A percentile compares a stretch with the other conserved stretches of the same genome.
These are phyloP conservation scores for Xylariaceae sp. DNA, from an alignment of 2,329 filamentous ascomycete species.

Conservation along the genomic window DNA sequence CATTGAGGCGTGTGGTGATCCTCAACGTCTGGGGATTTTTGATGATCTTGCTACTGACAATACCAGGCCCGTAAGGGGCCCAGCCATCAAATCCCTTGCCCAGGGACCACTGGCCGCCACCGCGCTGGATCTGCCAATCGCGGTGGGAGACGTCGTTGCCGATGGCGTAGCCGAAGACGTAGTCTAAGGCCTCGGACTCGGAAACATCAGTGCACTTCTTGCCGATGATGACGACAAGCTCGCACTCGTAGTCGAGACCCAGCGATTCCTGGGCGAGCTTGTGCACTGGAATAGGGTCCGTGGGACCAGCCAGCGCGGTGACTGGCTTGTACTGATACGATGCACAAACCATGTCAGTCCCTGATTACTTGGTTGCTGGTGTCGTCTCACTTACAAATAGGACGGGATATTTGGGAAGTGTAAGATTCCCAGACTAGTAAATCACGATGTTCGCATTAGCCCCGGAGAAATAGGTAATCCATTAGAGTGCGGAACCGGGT, in stretches of 20 bases:
- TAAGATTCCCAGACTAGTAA: constrained; percentile 54
- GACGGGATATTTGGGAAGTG: constrained; percentile 66
- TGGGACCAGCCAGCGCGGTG: constrained; percentile 61
- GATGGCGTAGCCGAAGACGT: constrained; percentile 70
- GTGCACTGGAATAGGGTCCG: constrained; percentile 63
- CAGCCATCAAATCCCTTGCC: constrained; percentile 74
- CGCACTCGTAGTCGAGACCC: constrained; percentile 77
- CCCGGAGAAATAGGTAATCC: neutral
- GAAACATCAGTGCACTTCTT: constrained; percentile 61
- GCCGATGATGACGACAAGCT: constrained; percentile 70
- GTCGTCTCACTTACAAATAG: constrained; percentile 54
- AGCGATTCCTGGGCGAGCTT: constrained; percentile 59
- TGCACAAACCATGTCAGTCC: neutral
- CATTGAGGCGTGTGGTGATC: constrained; percentile 59
- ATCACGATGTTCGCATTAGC: constrained; percentile 1
- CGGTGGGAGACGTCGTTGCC: constrained; percentile 79
- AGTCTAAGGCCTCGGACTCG: constrained; percentile 61
- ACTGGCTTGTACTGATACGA: constrained; percentile 57
- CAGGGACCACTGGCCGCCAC: constrained; percentile 65
- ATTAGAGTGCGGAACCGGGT: neutral
- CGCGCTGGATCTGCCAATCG: constrained; percentile 67
- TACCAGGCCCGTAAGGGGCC: constrained; percentile 69
- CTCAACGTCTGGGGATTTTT: constrained; percentile 53
- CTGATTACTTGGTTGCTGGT: neutral
- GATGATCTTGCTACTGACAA: constrained; percentile 56